A percentile compares a stretch with the other conserved stretches of the same genome.
These are phyloP conservation scores for Solanum verrucosum DNA, from an alignment of 257 asterid genomes.

Conservation along the genomic window DNA sequence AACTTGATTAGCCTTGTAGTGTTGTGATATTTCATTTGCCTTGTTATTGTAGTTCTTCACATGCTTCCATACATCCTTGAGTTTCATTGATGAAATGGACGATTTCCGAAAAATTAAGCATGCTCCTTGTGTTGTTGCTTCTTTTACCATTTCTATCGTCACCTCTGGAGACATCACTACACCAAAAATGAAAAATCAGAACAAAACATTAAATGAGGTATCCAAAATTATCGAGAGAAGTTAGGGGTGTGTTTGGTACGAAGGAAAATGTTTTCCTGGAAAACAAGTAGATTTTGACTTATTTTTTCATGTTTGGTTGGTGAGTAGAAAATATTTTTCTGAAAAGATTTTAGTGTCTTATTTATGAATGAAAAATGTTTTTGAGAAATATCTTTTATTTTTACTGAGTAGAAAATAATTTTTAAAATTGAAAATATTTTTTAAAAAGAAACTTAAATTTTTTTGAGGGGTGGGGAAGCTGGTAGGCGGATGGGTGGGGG, in stretches of 20 bases:
- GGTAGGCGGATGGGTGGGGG: too few relatives aligned
- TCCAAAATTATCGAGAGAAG: background rate
- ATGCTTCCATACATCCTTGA: conserved; percentile 30
- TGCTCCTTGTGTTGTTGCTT: conserved; percentile 29
- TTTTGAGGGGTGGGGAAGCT: too few relatives aligned
- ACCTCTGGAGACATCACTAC: conserved; percentile 21
- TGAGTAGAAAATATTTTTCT: too few relatives aligned
- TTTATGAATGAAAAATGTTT: too few relatives aligned
- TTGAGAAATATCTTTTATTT: too few relatives aligned
- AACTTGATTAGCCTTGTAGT: background rate
- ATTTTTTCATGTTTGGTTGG: too few relatives aligned
- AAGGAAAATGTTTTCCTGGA: too few relatives aligned
- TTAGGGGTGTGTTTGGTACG: background rate
- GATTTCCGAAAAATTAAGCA: conserved; percentile 24
- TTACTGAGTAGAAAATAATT: too few relatives aligned
- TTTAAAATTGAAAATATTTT: too few relatives aligned
- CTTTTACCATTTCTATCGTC: conserved; percentile 11
- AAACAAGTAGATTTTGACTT: too few relatives aligned
- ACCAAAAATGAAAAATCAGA: background rate
- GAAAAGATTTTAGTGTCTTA: too few relatives aligned
- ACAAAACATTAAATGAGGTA: background rate
- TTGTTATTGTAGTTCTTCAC: conserved; percentile 8
- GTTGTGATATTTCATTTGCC: background rate
- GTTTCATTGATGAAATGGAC: conserved; percentile 18
- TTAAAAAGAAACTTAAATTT: too few relatives aligned